phyloP scores from a whole-genome alignment of 2,329 filamentous ascomycete species.

The Elsinoe australis region DNA sequence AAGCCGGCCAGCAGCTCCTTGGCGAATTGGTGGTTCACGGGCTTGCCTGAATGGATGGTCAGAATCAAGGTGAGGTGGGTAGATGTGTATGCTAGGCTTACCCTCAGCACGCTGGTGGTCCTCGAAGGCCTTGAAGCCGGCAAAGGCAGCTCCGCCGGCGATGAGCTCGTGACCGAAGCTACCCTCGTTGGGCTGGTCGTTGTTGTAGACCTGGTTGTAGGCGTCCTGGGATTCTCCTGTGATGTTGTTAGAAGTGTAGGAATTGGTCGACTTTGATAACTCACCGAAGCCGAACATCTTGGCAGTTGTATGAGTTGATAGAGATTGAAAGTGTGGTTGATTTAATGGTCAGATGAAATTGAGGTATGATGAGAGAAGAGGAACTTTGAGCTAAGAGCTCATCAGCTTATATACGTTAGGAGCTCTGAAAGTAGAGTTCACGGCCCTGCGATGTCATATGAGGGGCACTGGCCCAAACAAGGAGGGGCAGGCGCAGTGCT shows the following conservation, averaged over 20 bases:
- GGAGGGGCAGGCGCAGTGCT: constrained; percentile 12
- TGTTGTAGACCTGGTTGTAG: constrained; percentile 50
- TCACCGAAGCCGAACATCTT: constrained; percentile 43
- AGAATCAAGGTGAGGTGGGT: background rate
- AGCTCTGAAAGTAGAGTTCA: too few species aligned
- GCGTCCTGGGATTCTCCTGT: constrained; percentile 46
- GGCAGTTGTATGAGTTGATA: constrained; percentile 9
- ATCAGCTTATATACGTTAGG: too few species aligned
- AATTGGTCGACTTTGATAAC: constrained; percentile 17
- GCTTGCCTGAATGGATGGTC: constrained; percentile 49
- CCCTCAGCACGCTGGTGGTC: constrained; percentile 63
- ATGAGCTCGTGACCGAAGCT: constrained; percentile 65
- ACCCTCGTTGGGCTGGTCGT: constrained; percentile 48
- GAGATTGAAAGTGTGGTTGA: constrained; percentile 11
- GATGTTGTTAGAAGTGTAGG: too few species aligned
- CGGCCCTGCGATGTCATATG: constrained; percentile 7
- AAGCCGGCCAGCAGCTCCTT: constrained; percentile 69
- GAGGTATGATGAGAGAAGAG: too few species aligned
- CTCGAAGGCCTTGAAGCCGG: constrained; percentile 72
- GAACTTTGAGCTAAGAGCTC: too few species aligned
- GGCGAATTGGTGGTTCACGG: constrained; percentile 64
- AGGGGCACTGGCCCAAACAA: constrained; percentile 9
- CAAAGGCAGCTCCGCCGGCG: constrained; percentile 68
- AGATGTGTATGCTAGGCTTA: constrained; percentile 30
- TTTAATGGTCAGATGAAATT: constrained; percentile 15